Evolutionary conservation across 2,329 filamentous ascomycete genomes (phyloP).

Genomic region (Venturia pyrina): DNA sequence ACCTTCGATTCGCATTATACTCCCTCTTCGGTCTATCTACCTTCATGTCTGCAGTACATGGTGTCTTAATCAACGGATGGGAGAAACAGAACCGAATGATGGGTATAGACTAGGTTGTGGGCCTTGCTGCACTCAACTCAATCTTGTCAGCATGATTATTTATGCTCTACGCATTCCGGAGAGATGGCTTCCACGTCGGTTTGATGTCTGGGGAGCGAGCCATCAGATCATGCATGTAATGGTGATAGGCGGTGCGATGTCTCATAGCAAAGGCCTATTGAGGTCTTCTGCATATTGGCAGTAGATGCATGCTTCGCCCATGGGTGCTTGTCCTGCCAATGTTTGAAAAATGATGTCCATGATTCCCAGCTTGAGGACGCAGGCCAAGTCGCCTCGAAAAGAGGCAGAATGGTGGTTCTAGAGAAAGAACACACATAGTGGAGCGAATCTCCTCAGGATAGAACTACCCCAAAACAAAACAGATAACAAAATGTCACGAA

Average conservation of each 20-base stretch:
- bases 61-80: conserved; percentile 57
- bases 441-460: not conserved
- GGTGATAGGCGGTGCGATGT: conserved; percentile 70
- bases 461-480: not conserved
- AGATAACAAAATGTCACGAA: not conserved
- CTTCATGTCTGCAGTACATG: conserved; percentile 73
- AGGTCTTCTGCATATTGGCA: conserved; percentile 57
- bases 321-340: not conserved
- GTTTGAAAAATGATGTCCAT: not conserved
- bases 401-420: not conserved
- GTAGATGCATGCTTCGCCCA: not conserved
- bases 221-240: conserved; percentile 94
- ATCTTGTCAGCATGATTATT: conserved; percentile 74
- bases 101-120: conserved; percentile 67
- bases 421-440: not conserved
- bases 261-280: conserved; percentile 71
- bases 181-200: conserved; percentile 62
- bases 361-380: too few species aligned
- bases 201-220: conserved; percentile 86
- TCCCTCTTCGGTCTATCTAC: conserved; percentile 77
- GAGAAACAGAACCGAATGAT: conserved; percentile 59
- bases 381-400: too few species aligned
- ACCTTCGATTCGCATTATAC: conserved; percentile 83
- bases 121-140: conserved; percentile 74
- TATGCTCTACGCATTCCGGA: conserved; percentile 87